Percentiles rank a stretch among this genome's conserved stretches.
phyloP scores from a whole-genome alignment of 2,329 filamentous ascomycete species.

The Nemania sp. region DNA sequence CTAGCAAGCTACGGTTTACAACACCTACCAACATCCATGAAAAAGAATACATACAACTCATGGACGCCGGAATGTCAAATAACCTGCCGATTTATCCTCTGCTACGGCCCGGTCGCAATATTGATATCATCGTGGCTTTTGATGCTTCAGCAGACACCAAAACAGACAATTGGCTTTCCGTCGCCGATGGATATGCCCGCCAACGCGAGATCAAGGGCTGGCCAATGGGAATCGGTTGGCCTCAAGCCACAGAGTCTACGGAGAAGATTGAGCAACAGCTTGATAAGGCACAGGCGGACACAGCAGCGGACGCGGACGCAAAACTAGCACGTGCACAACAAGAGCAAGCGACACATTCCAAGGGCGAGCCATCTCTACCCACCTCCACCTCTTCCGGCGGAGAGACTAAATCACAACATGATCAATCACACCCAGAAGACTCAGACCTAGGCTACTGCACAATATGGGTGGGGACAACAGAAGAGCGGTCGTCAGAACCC shows the following conservation, averaged over 20 bases:
- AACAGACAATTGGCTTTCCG: constrained; percentile 94
- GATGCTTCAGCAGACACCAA: constrained; percentile 93
- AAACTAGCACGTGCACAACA: constrained; percentile 65
- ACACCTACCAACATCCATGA: constrained; percentile 77
- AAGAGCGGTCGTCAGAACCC: constrained; percentile 67
- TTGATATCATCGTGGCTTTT: constrained; percentile 90
- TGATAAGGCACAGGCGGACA: constrained; percentile 66
- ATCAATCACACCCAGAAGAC: constrained; percentile 48
- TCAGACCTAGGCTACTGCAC: constrained; percentile 87
- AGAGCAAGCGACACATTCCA: constrained; percentile 43
- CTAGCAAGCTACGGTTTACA: constrained; percentile 69
- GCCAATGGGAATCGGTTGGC: constrained; percentile 96
- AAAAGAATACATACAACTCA: constrained; percentile 74
- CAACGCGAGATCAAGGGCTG: constrained; percentile 92
- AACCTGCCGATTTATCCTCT: constrained; percentile 96
- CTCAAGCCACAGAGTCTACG: constrained; percentile 61
- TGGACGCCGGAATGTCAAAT: constrained; percentile 99
- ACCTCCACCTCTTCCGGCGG: constrained; percentile 24
- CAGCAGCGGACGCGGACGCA: constrained; percentile 60
- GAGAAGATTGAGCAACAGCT: constrained; percentile 67
- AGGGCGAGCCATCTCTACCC: constrained; percentile 25
- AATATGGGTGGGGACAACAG: constrained; percentile 86
- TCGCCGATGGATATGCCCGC: constrained; percentile 88
- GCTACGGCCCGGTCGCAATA: constrained; percentile 81
- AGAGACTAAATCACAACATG: constrained; percentile 43